Percentiles rank a stretch among this genome's conserved stretches.
phyloP scores from a whole-genome alignment of 441 rosid species.

The Erodium texanum region DNA sequence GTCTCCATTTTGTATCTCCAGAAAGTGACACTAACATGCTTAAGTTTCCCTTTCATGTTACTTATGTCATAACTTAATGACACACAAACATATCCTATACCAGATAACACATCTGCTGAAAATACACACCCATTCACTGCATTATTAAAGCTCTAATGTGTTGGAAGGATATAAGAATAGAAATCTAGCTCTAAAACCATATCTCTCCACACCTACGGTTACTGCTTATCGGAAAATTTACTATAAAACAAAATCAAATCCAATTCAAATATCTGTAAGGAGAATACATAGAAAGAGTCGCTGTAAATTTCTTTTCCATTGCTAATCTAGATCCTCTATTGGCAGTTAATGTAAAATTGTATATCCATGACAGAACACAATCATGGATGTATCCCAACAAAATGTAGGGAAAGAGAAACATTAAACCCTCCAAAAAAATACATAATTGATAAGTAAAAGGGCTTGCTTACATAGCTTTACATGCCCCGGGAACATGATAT shows the following conservation, averaged over 20 bases:
- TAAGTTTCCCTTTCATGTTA: neutral
- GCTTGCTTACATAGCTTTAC: conserved; percentile 65
- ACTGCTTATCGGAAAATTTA: neutral
- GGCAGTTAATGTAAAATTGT: neutral
- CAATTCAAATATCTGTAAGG: neutral
- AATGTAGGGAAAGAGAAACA: neutral
- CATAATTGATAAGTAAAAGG: neutral
- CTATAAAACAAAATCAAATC: no score
- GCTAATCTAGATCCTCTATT: neutral
- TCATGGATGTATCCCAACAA: neutral
- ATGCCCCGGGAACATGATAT: conserved; percentile 76
- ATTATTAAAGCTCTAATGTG: no score
- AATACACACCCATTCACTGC: no score
- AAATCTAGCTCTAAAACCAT: neutral
- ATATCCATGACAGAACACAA: conserved; percentile 1
- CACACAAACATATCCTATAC: neutral
- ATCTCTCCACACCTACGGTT: neutral
- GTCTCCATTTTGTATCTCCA: neutral
- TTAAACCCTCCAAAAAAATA: neutral
- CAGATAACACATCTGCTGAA: neutral
- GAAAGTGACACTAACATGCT: neutral
- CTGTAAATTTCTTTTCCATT: neutral
- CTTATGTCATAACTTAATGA: neutral
- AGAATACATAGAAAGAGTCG: neutral
- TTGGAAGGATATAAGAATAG: no score